Evolutionary conservation across 2,329 filamentous ascomycete genomes (phyloP).

Genomic region (Venturiaceae sp.): DNA sequence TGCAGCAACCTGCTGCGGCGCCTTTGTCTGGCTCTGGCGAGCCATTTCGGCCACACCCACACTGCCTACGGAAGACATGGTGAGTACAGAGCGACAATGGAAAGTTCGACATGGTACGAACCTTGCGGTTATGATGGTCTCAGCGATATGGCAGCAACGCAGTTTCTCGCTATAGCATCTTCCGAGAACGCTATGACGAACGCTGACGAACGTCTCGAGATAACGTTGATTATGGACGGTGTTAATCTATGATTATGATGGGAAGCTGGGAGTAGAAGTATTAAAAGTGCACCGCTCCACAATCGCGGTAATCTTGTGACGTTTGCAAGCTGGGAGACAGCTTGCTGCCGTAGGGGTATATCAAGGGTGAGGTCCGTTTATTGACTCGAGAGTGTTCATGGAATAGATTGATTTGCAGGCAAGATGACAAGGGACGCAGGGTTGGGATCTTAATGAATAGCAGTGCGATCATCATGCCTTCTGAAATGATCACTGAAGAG

Average conservation of each 20-base stretch:
- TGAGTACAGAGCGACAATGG: not conserved
- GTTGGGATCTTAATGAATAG: not conserved
- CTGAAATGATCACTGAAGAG: not conserved
- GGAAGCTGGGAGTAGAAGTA: not conserved
- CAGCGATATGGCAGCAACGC: not conserved
- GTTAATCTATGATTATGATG: not conserved
- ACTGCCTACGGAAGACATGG: not conserved
- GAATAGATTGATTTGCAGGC: not conserved
- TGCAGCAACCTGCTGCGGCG: constrained; percentile 5
- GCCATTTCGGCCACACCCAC: not conserved
- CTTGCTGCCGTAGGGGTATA: not conserved
- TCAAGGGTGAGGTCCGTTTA: not conserved
- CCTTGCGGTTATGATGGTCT: not conserved
- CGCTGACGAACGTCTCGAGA: not conserved
- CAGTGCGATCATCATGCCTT: not conserved
- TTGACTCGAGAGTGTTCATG: not conserved
- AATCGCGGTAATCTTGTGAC: not conserved
- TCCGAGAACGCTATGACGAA: not conserved
- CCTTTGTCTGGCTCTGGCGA: not conserved
- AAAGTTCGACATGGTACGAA: not conserved
- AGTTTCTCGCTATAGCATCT: not conserved
- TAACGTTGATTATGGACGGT: not conserved
- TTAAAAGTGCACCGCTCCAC: not conserved
- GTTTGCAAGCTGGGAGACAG: not conserved
- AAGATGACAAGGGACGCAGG: not conserved